Evolutionary conservation across 345 rosid species (phyloP).

Genomic region (Syzygium aqueum): DNA sequence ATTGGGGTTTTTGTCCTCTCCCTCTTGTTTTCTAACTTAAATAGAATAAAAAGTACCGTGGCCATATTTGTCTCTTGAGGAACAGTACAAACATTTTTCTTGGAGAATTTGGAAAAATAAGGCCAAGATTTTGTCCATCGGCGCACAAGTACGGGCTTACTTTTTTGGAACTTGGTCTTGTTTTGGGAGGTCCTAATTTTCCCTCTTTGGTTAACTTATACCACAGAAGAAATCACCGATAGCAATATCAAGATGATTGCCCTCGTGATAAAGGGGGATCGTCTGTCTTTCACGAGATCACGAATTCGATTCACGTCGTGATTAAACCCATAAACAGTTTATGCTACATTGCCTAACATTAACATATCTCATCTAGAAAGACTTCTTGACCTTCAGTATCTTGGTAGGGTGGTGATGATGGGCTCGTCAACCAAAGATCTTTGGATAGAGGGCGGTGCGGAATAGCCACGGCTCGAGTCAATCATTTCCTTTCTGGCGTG

Average conservation of each 20-base stretch:
- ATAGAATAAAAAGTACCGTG: neutral
- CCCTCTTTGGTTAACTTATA: neutral
- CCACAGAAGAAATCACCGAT: neutral
- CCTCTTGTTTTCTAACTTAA: neutral
- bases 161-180: neutral
- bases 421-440: neutral
- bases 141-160: neutral
- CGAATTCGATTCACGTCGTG: neutral
- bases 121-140: neutral
- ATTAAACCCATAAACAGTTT: too few relatives aligned
- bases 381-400: fast-evolving
- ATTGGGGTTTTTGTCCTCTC: neutral
- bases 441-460: fast-evolving
- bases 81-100: neutral
- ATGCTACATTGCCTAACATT: fast-evolving
- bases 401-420: neutral
- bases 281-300: neutral
- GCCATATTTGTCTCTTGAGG: neutral
- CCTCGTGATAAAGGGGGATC: neutral
- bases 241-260: neutral
- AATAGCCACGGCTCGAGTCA: neutral
- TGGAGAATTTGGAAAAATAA: neutral
- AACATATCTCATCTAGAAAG: neutral
- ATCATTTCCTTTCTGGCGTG: neutral
- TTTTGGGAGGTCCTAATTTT: neutral